phyloP scores from a whole-genome alignment of 2,329 filamentous ascomycete species.

The Sporothrix phasma region DNA sequence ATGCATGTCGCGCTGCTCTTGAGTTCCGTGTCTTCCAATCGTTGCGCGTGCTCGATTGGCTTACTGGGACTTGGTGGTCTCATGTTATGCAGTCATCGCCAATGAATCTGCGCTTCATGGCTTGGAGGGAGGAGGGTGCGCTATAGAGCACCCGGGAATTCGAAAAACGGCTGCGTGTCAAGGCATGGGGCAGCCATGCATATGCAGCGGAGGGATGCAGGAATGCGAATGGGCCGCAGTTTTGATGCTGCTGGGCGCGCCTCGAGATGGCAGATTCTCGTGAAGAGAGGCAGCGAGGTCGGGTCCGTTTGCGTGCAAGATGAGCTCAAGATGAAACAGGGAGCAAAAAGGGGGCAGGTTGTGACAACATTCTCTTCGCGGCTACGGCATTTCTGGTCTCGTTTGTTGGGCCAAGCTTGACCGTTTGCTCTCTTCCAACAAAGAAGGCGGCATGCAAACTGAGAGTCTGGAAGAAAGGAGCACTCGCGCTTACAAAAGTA shows the following conservation, averaged over 20 bases:
- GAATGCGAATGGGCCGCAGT: background rate
- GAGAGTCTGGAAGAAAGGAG: constrained; percentile 3
- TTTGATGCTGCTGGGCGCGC: background rate
- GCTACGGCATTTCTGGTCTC: background rate
- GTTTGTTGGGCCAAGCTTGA: background rate
- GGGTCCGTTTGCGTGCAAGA: background rate
- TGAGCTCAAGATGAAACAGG: background rate
- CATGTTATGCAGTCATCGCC: background rate
- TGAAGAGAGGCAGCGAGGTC: background rate
- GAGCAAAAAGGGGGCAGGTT: background rate
- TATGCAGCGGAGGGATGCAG: constrained; percentile 10
- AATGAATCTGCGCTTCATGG: too few species aligned
- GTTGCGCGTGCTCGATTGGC: background rate
- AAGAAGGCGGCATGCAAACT: background rate
- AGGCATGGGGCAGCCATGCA: constrained; percentile 15
- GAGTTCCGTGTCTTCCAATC: background rate
- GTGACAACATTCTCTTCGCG: background rate
- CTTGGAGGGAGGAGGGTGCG: too few species aligned
- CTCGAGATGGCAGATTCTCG: background rate
- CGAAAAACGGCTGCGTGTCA: background rate
- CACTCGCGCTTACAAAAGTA: background rate
- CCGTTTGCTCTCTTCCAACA: background rate
- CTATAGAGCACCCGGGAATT: background rate
- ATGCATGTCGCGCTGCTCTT: background rate
- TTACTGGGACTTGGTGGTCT: background rate